Conservation (phyloP, 345 rosid genomes). For the Psidium guajava region DNA sequence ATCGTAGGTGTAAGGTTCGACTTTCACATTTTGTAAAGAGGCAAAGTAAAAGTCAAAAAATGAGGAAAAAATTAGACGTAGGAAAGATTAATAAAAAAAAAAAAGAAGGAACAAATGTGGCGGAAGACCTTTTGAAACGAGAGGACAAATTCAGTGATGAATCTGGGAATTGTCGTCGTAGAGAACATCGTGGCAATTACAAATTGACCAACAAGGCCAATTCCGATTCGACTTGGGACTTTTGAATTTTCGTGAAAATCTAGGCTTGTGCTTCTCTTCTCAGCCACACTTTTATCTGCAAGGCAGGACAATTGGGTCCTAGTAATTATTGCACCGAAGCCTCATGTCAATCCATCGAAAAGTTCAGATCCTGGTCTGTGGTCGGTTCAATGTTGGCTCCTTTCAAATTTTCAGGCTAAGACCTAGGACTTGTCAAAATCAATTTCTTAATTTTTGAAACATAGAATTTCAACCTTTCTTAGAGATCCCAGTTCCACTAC, state of each 20-base stretch:
- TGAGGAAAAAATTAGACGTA: too few species aligned
- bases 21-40: fast-evolving
- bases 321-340: neutral
- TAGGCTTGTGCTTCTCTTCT: neutral
- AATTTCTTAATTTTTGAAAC: too few species aligned
- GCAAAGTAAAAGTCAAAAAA: too few species aligned
- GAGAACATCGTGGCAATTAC: neutral
- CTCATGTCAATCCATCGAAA: neutral
- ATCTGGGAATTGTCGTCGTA: neutral
- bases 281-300: neutral
- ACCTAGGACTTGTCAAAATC: too few species aligned
- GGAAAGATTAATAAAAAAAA: too few species aligned
- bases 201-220: neutral
- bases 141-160: neutral
- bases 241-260: neutral
- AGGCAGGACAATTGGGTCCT: neutral
- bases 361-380: neutral
- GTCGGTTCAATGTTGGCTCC: neutral
- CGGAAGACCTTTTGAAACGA: neutral
- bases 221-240: neutral
- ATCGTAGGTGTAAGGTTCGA: too few species aligned
- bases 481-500: too few species aligned
- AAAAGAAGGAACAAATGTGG: too few species aligned
- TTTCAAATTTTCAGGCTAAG: neutral
- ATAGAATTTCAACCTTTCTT: too few species aligned